phyloP scores from a whole-genome alignment of 306 rosid genomes.

The Astragalus glycyphyllos region DNA sequence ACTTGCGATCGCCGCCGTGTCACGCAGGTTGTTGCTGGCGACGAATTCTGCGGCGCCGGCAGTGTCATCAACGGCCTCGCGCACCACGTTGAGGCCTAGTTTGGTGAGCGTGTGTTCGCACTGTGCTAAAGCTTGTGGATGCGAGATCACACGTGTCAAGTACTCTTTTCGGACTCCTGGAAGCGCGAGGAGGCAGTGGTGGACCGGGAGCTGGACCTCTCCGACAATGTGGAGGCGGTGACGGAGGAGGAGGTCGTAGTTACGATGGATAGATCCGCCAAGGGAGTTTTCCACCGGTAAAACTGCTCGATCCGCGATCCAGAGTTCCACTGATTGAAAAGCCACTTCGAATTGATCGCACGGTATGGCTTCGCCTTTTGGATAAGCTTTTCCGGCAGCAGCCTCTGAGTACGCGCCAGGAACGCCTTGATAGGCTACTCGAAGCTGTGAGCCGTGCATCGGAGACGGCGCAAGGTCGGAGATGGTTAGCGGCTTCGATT shows the following conservation, averaged over 20 bases:
- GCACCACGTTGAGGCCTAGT: slow-evolving; percentile 82
- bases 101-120: slow-evolving; percentile 85
- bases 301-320: slow-evolving; percentile 97
- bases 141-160: slow-evolving; percentile 84
- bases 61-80: slow-evolving; percentile 95
- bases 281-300: slow-evolving; percentile 90
- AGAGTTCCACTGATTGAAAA: slow-evolving; percentile 92
- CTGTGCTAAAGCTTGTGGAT: slow-evolving; percentile 92
- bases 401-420: slow-evolving; percentile 99
- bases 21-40: slow-evolving; percentile 68
- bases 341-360: slow-evolving; percentile 98
- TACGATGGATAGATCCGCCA: slow-evolving; percentile 94
- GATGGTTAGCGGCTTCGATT: slow-evolving; percentile 67
- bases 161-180: slow-evolving; percentile 86
- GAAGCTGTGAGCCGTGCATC: slow-evolving; percentile 87
- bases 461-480: slow-evolving; percentile 92
- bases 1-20: slow-evolving; percentile 89
- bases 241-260: slow-evolving; percentile 93
- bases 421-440: slow-evolving; percentile 96
- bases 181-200: slow-evolving; percentile 91
- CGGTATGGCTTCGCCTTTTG: slow-evolving; percentile 91
- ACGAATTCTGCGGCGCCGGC: slow-evolving; percentile 94
- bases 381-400: slow-evolving; percentile 94
- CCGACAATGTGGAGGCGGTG: slow-evolving; percentile 98
- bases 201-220: slow-evolving; percentile 88